These are phyloP conservation scores for Drechslerella dactyloides DNA, from an alignment of 2,329 filamentous ascomycete genomes.

Conservation along the genomic window DNA sequence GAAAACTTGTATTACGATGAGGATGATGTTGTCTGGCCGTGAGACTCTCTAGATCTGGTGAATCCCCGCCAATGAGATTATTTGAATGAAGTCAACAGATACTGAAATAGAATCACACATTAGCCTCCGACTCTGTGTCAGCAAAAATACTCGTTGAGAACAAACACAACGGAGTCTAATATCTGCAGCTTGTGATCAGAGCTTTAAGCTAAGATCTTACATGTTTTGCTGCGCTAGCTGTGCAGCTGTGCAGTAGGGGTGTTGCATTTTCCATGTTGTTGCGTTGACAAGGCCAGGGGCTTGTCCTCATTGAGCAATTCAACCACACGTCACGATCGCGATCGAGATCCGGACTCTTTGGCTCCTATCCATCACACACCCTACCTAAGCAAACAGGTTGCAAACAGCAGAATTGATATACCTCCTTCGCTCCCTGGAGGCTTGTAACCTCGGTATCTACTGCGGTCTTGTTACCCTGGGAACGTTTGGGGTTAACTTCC, in stretches of 20 bases:
- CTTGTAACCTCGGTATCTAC: not conserved
- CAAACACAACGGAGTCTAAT: slow-evolving; percentile 59
- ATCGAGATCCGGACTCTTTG: slow-evolving; percentile 13
- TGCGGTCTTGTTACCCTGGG: not conserved
- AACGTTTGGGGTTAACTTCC: not conserved
- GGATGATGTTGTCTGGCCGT: slow-evolving; percentile 71
- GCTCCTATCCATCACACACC: too few species aligned
- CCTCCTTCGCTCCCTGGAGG: not conserved
- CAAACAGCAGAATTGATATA: not conserved
- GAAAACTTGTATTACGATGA: slow-evolving; percentile 63
- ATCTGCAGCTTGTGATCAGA: too few species aligned
- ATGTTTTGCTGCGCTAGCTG: not conserved
- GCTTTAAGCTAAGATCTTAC: not conserved
- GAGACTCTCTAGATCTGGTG: slow-evolving; percentile 65
- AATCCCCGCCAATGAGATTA: slow-evolving; percentile 70
- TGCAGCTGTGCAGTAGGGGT: not conserved
- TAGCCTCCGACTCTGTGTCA: slow-evolving; percentile 69
- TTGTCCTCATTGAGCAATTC: slow-evolving; percentile 15
- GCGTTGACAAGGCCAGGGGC: not conserved
- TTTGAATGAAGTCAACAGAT: slow-evolving; percentile 71
- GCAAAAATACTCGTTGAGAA: slow-evolving; percentile 69
- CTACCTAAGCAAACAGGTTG: too few species aligned
- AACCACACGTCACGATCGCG: not conserved
- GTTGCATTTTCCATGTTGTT: slow-evolving; percentile 41
- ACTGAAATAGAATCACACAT: slow-evolving; percentile 72